Evolutionary conservation across 192 early-diverging fungal species (phyloP), one percentile per base, ranked within the genome.

Genomic region (Glomus cerebriforme): DNA sequence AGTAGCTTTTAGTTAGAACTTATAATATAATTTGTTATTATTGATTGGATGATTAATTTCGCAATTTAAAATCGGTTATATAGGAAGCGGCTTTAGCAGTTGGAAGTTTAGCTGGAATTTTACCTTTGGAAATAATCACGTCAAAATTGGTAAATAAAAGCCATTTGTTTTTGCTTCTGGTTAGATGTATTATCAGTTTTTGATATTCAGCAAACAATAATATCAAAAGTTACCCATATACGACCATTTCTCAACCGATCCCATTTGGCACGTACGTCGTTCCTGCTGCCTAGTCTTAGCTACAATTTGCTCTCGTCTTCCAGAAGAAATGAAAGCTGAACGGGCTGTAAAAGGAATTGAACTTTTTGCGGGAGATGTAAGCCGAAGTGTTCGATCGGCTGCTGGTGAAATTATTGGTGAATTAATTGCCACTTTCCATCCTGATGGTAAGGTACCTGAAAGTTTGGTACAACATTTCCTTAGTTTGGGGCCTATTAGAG

Each of bases 261-360:
- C 85, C 4, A 90, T 86, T 47, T 90, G 89, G 89, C 89, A 90
- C 60, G 86, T 89, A 24, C 85, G 89, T 59, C 82, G 87, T 17
- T 86, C 89, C 5, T 89, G 88, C 49, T 83, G 86, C n/a, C 80
- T 85, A 17, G 81, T 86, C 1, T 70, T 90, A 15, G 84, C 88
- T 1, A 76, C 82, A 32, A 77, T 90, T 37, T 86, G 87, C 63
- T 79, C 69, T 19, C 85, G 85, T 5, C 67, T 90, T 32, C 87
- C 88, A 6, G 54, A 63, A 12, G 89, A 90, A 22, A 71, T 86
- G 76, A 86, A 82, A 49, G 68, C 81, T 2, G 75, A 70, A 7
- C 78, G 86, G 9, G 88, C 85, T 0, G 82, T 86, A 22, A 86
- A 87, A 64, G 84, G 85, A 24, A 86, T 88, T 27, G 84, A 87